These are phyloP conservation scores for Millerozyma acaciae DNA, from an alignment of 805 yeast genomes.

Conservation along the genomic window DNA sequence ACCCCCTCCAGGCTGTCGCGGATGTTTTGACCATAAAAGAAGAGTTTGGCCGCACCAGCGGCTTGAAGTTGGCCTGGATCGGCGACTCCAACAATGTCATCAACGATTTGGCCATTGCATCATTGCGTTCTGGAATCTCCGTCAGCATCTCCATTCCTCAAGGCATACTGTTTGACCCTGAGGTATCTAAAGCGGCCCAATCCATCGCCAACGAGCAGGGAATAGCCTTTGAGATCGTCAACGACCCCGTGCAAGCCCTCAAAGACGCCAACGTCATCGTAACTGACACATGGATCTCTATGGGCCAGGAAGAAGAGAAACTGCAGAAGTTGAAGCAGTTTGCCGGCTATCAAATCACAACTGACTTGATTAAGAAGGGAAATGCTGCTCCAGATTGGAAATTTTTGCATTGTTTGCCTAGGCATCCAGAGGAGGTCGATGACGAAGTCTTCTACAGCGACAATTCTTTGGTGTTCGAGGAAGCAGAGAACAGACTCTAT, in stretches of 20 bases:
- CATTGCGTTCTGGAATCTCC: slow-evolving; percentile 76
- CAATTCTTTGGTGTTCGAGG: slow-evolving; percentile 79
- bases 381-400: slow-evolving; percentile 66
- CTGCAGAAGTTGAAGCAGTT: slow-evolving; percentile 71
- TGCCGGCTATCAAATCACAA: slow-evolving; percentile 79
- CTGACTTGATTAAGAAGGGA: slow-evolving; percentile 55
- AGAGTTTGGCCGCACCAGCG: slow-evolving; percentile 53
- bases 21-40: slow-evolving; percentile 86
- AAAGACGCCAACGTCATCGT: slow-evolving; percentile 76
- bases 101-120: slow-evolving; percentile 87
- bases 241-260: slow-evolving; percentile 75
- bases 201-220: slow-evolving; percentile 46
- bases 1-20: slow-evolving; percentile 93
- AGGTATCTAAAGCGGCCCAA: slow-evolving; percentile 52
- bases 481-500: slow-evolving; percentile 93
- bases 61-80: slow-evolving; percentile 85
- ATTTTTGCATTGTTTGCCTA: slow-evolving; percentile 97
- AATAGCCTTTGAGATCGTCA: slow-evolving; percentile 49
- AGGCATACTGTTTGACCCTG: slow-evolving; percentile 59
- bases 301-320: slow-evolving; percentile 93
- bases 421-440: slow-evolving; percentile 90
- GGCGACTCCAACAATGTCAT: slow-evolving; percentile 97
- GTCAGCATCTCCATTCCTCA: slow-evolving; percentile 82
- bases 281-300: slow-evolving; percentile 95
- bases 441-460: slow-evolving; percentile 89